Conservation (phyloP, 2,329 filamentous ascomycete genomes). For the Metarhizium guizhouense region DNA sequence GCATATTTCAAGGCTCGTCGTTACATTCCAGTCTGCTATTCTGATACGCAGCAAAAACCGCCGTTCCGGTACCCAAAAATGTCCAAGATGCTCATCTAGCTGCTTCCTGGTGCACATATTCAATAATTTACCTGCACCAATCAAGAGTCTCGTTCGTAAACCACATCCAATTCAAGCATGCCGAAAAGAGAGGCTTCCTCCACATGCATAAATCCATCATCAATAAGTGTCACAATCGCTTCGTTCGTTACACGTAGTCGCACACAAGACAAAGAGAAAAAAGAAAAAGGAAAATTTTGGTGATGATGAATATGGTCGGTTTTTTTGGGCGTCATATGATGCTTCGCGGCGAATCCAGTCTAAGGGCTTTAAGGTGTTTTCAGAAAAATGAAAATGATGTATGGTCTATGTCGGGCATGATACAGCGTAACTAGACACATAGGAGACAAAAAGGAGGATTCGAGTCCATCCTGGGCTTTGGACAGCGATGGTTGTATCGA, state of each 20-base stretch:
- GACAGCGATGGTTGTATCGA: neutral
- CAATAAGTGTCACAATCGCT: slow-evolving; percentile 7
- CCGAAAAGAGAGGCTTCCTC: neutral
- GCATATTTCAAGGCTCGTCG: neutral
- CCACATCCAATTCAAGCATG: neutral
- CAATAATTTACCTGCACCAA: neutral
- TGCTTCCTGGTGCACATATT: neutral
- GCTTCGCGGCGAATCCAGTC: neutral
- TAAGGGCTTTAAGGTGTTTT: neutral
- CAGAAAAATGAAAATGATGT: neutral
- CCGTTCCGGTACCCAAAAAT: neutral
- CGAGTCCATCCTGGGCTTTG: no score
- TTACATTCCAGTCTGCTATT: neutral
- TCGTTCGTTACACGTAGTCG: neutral
- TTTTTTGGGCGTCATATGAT: no score
- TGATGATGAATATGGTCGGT: neutral
- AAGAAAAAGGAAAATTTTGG: neutral
- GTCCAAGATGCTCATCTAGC: neutral
- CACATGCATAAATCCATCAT: neutral
- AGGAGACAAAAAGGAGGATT: neutral
- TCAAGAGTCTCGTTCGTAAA: neutral
- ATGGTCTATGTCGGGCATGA: neutral
- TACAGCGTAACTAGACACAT: neutral
- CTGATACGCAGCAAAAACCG: neutral
- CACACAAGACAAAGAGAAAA: neutral